These are phyloP conservation scores for Penicillium samsonianum DNA, from an alignment of 495 filamentous ascomycete genomes.

Conservation along the genomic window DNA sequence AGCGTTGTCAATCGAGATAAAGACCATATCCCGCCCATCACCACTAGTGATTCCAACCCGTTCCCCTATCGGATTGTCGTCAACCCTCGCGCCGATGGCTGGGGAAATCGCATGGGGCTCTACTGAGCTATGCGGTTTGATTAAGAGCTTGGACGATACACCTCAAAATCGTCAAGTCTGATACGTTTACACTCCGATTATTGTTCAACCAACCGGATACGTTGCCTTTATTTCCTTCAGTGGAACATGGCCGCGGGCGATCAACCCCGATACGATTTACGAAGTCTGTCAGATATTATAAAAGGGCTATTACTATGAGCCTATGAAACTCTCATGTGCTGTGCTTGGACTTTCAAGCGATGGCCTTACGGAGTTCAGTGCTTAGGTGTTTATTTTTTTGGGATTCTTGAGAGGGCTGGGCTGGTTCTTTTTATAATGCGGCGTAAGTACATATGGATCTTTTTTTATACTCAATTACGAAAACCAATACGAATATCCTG, in stretches of 20 bases:
- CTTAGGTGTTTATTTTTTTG: neutral
- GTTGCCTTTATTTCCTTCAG: neutral
- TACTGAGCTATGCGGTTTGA: conserved; percentile 50
- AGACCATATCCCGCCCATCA: conserved; percentile 97
- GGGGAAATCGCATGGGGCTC: conserved; percentile 78
- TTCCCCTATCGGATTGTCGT: conserved; percentile 93
- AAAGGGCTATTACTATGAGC: conserved; percentile 1
- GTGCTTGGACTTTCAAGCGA: neutral
- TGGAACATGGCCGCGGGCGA: neutral
- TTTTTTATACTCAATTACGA: neutral
- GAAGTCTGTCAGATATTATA: conserved; percentile 1
- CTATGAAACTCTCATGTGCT: neutral
- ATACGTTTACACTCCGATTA: neutral
- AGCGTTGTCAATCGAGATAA: conserved; percentile 82
- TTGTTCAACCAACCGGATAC: conserved; percentile 5
- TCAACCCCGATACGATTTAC: conserved; percentile 7
- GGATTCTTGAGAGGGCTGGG: neutral
- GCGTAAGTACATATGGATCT: neutral
- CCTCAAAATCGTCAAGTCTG: neutral
- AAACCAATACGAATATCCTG: neutral
- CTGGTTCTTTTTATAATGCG: conserved; percentile 3
- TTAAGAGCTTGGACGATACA: neutral
- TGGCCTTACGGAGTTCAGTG: neutral
- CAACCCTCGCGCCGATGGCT: conserved; percentile 74
- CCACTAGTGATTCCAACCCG: conserved; percentile 85